phyloP scores from a whole-genome alignment of 345 rosid species.

The Trapa incisa region DNA sequence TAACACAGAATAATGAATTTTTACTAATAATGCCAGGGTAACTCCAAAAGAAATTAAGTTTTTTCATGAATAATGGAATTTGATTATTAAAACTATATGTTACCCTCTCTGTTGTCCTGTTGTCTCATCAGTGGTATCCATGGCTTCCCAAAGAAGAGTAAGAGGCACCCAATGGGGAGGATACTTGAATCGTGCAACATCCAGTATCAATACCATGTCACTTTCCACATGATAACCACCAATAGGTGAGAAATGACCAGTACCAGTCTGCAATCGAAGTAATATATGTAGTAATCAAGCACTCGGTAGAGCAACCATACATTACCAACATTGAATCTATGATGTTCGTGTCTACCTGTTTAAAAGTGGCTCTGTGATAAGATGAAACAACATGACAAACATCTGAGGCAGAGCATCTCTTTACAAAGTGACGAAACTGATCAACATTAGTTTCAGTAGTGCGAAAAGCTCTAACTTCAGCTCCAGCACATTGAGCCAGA shows the following conservation, averaged over 20 bases:
- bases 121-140: constrained; percentile 53
- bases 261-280: constrained; percentile 58
- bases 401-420: constrained; percentile 59
- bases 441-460: constrained; percentile 65
- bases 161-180: constrained; percentile 99
- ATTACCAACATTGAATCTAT: not conserved
- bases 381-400: constrained; percentile 70
- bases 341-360: constrained; percentile 38
- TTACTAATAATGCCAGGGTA: not conserved
- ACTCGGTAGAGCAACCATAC: not conserved
- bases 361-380: constrained; percentile 54
- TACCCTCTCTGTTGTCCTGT: constrained; percentile 82
- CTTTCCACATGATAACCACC: constrained; percentile 85
- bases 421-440: constrained; percentile 54
- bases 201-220: constrained; percentile 93
- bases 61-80: not conserved
- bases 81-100: not conserved
- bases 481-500: constrained; percentile 87
- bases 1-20: not conserved
- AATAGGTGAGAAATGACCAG: constrained; percentile 90
- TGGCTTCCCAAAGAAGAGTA: constrained; percentile 87
- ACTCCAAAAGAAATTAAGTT: not conserved
- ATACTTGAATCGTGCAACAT: constrained; percentile 95
- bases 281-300: not conserved
- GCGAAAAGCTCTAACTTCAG: constrained; percentile 75